Base-by-base conservation (phyloP, 352 stramenopile species). In the Pythium biforme region DNA sequence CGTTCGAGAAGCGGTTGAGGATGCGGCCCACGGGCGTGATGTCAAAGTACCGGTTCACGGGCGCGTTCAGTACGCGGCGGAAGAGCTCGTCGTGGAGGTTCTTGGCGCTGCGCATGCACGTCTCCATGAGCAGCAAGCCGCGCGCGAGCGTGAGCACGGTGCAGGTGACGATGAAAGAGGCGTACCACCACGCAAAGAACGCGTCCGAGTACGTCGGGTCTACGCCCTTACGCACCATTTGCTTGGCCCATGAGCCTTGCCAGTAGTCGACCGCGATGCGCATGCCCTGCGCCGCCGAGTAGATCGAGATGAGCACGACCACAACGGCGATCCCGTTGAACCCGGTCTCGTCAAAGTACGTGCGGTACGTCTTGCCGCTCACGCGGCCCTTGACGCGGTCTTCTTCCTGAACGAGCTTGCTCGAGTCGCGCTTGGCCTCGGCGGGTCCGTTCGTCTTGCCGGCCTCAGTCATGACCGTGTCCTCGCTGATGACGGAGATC, bases 1-100 rank as follows among this genome's bases (percentile, higher is more conserved):
- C 81, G 47, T 73, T 75, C 14, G 77, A 86, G 57, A 90, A 84
- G 1, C 81, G 72, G 29, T 90, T 90, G 49, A 90, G 68, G 39
- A 90, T 85, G 3, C 77, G 77, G 31, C 81, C 81, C 9, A 92
- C 60, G 0, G 82, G 82, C 0, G 80, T 92, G 22, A 83, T 61
- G 53, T 92, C 80, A 41, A 89, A 92, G 66, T 85, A 89, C 4
- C 66, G 74, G 4, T 78, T 88, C 34, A 91, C 71, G 2, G 77
- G 77, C 5, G 81, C 81, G 7, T 53, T 25, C 9, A 90, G 39
- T 1, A 87, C 76, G 7, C 70, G 74, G 22, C 68, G 66, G 40
- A 84, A 84, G 0, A 80, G 67, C n/a, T 81, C 68, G 29, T 85
- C 61, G 41, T 82, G 76, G 33, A 85, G 62, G n/a, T 70, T 62